Conservation (phyloP, 2,329 filamentous ascomycete genomes). For the Aaosphaeria pasadenensis region DNA sequence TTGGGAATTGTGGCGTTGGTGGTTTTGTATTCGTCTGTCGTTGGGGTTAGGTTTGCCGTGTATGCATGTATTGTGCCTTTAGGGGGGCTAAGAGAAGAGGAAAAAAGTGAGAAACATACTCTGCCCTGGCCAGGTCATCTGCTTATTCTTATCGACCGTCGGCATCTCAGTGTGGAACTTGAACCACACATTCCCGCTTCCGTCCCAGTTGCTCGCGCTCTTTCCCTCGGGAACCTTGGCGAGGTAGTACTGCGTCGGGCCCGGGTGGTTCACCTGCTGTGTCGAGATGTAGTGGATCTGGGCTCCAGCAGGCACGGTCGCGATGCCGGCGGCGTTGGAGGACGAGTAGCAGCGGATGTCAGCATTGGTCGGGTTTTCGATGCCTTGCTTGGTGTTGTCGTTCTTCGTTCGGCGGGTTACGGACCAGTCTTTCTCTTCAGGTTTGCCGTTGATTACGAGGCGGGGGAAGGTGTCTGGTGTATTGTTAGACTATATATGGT, state of each 20-base stretch:
- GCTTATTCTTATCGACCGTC: constrained; percentile 20
- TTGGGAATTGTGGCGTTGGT: constrained; percentile 35
- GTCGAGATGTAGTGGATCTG: constrained; percentile 26
- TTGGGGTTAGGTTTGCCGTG: background rate
- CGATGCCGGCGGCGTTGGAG: constrained; percentile 16
- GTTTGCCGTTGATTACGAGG: constrained; percentile 21
- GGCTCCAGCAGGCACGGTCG: constrained; percentile 21
- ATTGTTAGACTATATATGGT: constrained; percentile 1
- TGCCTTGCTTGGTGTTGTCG: constrained; percentile 24
- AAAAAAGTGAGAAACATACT: constrained; percentile 10
- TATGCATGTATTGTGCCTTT: background rate
- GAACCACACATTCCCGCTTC: constrained; percentile 24
- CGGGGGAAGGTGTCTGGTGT: constrained; percentile 22
- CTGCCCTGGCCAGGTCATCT: constrained; percentile 29
- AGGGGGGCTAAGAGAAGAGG: background rate
- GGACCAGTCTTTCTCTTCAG: constrained; percentile 24
- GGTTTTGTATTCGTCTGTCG: constrained; percentile 23
- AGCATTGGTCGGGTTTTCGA: constrained; percentile 23
- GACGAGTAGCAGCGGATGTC: constrained; percentile 28
- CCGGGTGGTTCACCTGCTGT: constrained; percentile 30
- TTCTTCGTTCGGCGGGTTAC: constrained; percentile 26
- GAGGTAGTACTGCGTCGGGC: constrained; percentile 28
- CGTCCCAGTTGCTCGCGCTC: constrained; percentile 25
- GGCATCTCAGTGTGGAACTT: constrained; percentile 25
- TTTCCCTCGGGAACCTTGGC: constrained; percentile 22